phyloP scores from a whole-genome alignment of 2,329 filamentous ascomycete species.

The Drechslerella dactyloides region DNA sequence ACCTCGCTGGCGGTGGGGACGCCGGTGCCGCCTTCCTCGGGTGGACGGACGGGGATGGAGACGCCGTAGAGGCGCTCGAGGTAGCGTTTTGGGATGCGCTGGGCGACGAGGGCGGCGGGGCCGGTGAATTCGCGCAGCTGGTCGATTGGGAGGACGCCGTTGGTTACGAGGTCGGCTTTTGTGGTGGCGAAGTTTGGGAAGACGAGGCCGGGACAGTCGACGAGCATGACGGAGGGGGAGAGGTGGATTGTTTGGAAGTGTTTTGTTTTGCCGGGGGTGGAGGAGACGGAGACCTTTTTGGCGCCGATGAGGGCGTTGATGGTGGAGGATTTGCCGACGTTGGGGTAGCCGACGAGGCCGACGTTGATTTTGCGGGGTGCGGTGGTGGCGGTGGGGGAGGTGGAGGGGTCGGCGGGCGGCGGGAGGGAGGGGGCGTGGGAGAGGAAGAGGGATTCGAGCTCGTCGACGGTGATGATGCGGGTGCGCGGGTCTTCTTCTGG shows the following conservation, averaged over 20 bases:
- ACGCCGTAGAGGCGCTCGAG: conserved; percentile 94
- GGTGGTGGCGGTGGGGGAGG: conserved; percentile 8
- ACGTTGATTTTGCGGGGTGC: conserved; percentile 66
- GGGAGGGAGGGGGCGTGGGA: conserved; percentile 30
- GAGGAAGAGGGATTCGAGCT: conserved; percentile 39
- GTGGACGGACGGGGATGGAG: conserved; percentile 76
- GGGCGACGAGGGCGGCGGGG: conserved; percentile 79
- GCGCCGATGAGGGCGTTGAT: conserved; percentile 98
- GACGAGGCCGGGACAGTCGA: conserved; percentile 97
- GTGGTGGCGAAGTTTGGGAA: conserved; percentile 98
- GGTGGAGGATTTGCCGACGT: conserved; percentile 98
- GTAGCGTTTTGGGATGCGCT: conserved; percentile 84
- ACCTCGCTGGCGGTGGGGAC: conserved; percentile 83
- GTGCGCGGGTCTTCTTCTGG: conserved; percentile 58
- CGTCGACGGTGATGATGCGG: conserved; percentile 69
- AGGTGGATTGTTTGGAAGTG: conserved; percentile 99
- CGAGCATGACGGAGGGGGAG: conserved; percentile 84
- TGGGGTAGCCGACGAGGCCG: conserved; percentile 94
- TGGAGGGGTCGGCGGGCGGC: conserved; percentile 7
- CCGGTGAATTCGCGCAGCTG: conserved; percentile 92
- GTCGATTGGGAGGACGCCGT: conserved; percentile 93
- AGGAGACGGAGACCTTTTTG: conserved; percentile 97
- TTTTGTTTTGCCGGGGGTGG: conserved; percentile 97
- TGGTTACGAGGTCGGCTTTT: conserved; percentile 94
- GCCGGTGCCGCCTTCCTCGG: conserved; percentile 93